phyloP scores from a whole-genome alignment of 192 early-diverging fungal species.

The Coemansia sp. region DNA sequence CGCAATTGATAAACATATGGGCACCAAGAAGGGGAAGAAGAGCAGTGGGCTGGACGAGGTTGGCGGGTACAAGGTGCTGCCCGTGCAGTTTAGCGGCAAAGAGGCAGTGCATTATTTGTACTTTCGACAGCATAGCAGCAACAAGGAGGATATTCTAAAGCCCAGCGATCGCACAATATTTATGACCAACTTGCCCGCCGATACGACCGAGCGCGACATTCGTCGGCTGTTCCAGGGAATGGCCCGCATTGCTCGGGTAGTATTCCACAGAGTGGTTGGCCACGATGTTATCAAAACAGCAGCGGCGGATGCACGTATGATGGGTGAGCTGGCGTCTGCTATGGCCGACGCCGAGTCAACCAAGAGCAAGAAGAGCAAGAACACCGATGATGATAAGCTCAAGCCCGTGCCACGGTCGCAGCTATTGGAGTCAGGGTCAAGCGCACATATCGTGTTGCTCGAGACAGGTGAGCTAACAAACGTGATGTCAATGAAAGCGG shows the following conservation, averaged over 20 bases:
- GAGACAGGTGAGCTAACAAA: conserved; percentile 64
- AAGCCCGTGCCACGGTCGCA: conserved; percentile 39
- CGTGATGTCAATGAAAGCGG: conserved; percentile 63
- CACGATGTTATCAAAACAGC: conserved; percentile 25
- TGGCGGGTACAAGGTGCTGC: conserved; percentile 58
- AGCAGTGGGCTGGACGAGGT: conserved; percentile 50
- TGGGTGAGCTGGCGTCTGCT: conserved; percentile 36
- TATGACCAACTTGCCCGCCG: conserved; percentile 67
- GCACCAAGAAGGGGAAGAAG: conserved; percentile 17
- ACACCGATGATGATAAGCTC: conserved; percentile 10
- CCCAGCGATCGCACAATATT: conserved; percentile 67
- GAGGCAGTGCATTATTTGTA: conserved; percentile 56
- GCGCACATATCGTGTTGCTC: conserved; percentile 70
- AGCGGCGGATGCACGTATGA: conserved; percentile 33
- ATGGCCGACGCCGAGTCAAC: conserved; percentile 34
- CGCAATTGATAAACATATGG: conserved; percentile 14
- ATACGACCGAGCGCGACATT: conserved; percentile 66
- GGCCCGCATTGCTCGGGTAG: conserved; percentile 55
- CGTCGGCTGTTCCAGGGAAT: conserved; percentile 62
- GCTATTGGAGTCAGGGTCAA: conserved; percentile 56
- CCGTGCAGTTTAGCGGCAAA: conserved; percentile 42
- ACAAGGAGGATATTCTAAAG: conserved; percentile 44
- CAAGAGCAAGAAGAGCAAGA: conserved; percentile 22
- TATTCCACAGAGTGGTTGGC: conserved; percentile 56
- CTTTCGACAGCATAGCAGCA: conserved; percentile 56